Evolutionary conservation across 345 rosid species (phyloP).

Genomic region (Isatis tinctoria): DNA sequence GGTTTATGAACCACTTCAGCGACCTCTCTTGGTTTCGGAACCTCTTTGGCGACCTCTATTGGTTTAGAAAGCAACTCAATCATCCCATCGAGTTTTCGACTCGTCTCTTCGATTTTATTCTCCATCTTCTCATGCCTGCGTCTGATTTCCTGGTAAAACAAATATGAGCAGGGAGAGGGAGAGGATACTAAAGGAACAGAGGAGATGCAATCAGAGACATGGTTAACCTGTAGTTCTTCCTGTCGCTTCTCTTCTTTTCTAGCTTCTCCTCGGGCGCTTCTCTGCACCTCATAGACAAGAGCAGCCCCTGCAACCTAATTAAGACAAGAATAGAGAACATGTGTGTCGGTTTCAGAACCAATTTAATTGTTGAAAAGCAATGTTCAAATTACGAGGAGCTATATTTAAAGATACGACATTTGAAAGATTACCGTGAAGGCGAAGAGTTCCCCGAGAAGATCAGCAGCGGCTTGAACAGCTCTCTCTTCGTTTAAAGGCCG

Average conservation of each 20-base stretch:
- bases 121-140: conserved; percentile 19
- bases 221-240: conserved; percentile 47
- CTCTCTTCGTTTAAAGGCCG: conserved; percentile 79
- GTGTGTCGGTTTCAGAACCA: conserved; percentile 1
- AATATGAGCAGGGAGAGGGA: not conserved
- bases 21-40: conserved; percentile 2
- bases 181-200: not conserved
- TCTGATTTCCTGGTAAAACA: conserved; percentile 19
- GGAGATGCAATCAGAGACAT: not conserved
- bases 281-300: conserved; percentile 67
- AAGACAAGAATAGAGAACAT: not conserved
- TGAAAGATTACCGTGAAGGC: conserved; percentile 62
- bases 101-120: conserved; percentile 10
- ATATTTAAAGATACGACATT: conserved; percentile 7
- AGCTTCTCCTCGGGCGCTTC: conserved; percentile 81
- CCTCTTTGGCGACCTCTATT: not conserved
- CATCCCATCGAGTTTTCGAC: not conserved
- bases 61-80: conserved; percentile 2
- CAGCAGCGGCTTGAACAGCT: conserved; percentile 85
- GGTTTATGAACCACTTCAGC: conserved; percentile 7
- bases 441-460: conserved; percentile 82
- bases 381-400: not conserved
- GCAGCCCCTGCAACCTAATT: conserved; percentile 74
- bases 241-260: conserved; percentile 67
- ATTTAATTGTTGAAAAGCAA: not conserved